Conservation (phyloP, 495 filamentous ascomycete genomes). For the Aspergillus nanangensis region DNA sequence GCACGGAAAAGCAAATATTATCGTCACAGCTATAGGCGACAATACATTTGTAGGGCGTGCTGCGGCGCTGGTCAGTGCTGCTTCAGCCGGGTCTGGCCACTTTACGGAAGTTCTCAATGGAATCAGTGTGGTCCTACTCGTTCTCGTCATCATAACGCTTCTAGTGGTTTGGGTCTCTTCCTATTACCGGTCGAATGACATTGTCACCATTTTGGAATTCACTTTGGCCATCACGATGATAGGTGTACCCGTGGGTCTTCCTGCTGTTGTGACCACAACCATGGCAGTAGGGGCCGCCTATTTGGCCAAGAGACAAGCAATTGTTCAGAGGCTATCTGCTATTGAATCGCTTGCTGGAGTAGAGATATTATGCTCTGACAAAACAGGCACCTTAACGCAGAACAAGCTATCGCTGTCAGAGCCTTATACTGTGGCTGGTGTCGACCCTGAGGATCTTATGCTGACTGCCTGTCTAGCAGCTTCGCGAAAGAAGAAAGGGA, state of each 20-base stretch:
- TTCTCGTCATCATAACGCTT: slow-evolving; percentile 75
- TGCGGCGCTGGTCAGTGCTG: slow-evolving; percentile 76
- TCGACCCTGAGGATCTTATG: slow-evolving; percentile 82
- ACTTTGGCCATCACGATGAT: slow-evolving; percentile 83
- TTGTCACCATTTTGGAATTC: slow-evolving; percentile 73
- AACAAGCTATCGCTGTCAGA: slow-evolving; percentile 86
- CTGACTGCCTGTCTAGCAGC: slow-evolving; percentile 86
- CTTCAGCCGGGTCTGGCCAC: slow-evolving; percentile 68
- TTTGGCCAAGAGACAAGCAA: slow-evolving; percentile 84
- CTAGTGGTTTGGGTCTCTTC: slow-evolving; percentile 80
- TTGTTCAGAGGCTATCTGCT: slow-evolving; percentile 89
- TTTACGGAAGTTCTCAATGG: slow-evolving; percentile 85
- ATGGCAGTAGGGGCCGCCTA: slow-evolving; percentile 94
- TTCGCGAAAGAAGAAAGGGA: slow-evolving; percentile 89
- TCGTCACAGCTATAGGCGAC: slow-evolving; percentile 79
- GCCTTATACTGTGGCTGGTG: slow-evolving; percentile 74
- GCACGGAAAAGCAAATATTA: slow-evolving; percentile 78
- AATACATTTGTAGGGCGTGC: slow-evolving; percentile 86
- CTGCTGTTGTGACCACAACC: slow-evolving; percentile 91
- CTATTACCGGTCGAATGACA: slow-evolving; percentile 79
- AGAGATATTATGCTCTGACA: slow-evolving; percentile 94
- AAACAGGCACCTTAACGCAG: slow-evolving; percentile 82
- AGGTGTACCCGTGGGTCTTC: slow-evolving; percentile 92
- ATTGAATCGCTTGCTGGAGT: slow-evolving; percentile 94
- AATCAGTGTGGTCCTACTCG: slow-evolving; percentile 69